Conservation (phyloP, 805 yeast species). For the Jamesozyma hellenica region DNA sequence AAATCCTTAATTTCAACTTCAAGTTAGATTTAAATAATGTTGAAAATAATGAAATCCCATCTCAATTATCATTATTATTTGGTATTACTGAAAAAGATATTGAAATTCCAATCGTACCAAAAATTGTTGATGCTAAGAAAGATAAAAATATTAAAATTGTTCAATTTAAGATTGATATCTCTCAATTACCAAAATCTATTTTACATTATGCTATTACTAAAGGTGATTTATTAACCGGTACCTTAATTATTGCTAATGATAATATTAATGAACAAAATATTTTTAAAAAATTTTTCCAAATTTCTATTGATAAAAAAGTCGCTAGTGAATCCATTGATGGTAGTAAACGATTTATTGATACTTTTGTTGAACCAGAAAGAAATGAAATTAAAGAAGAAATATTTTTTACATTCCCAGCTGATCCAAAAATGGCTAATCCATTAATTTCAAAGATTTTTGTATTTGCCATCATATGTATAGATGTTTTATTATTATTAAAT, state of each 20-base stretch:
- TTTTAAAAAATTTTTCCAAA: constrained; percentile 13
- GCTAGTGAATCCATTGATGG: neutral
- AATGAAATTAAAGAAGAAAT: constrained; percentile 51
- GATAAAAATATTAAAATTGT: constrained; percentile 9
- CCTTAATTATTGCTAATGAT: constrained; percentile 15
- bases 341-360: neutral
- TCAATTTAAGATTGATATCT: constrained; percentile 5
- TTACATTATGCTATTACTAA: constrained; percentile 14
- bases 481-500: constrained; percentile 34
- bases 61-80: constrained; percentile 18
- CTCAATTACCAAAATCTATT: constrained; percentile 16
- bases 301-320: constrained; percentile 10
- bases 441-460: constrained; percentile 44
- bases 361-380: constrained; percentile 13
- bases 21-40: constrained; percentile 7
- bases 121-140: constrained; percentile 7
- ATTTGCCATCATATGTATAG: constrained; percentile 33
- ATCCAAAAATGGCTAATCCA: constrained; percentile 43
- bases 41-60: constrained; percentile 7
- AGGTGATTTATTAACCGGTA: constrained; percentile 11
- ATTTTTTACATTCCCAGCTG: constrained; percentile 46
- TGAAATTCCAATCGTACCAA: constrained; percentile 17
- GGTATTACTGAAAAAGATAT: constrained; percentile 19
- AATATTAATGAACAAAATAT: constrained; percentile 7
- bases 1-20: constrained; percentile 14